Percentiles rank a stretch among this genome's conserved stretches.
Conservation (phyloP, 2,329 filamentous ascomycete genomes). For the Beauveria australis region DNA sequence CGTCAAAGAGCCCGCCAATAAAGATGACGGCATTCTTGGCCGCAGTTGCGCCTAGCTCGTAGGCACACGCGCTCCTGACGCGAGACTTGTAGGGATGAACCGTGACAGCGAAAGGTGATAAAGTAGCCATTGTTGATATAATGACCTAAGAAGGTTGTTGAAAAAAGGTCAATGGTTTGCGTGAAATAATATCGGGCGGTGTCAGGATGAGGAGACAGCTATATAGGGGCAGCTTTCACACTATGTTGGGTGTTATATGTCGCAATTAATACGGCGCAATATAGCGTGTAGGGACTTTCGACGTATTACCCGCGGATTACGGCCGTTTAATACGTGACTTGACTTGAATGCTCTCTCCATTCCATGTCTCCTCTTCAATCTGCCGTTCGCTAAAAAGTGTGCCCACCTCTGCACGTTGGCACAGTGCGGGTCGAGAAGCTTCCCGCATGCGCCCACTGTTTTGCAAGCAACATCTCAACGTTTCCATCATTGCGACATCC, state of each 20-base stretch:
- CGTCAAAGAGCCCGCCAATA: constrained; percentile 63
- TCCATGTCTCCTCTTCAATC: too few relatives aligned
- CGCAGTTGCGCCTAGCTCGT: constrained; percentile 34
- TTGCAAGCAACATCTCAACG: background rate
- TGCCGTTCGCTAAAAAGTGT: too few relatives aligned
- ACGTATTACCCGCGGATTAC: too few relatives aligned
- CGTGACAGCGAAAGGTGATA: constrained; percentile 31
- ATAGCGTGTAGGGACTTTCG: too few relatives aligned
- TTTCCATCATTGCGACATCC: background rate
- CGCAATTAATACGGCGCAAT: too few relatives aligned
- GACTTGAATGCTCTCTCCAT: too few relatives aligned
- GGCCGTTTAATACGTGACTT: too few relatives aligned
- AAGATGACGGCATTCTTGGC: constrained; percentile 56
- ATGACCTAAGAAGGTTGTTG: background rate
- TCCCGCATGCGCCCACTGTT: background rate
- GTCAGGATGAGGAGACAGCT: background rate
- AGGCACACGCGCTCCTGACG: constrained; percentile 33
- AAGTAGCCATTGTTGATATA: constrained; percentile 17
- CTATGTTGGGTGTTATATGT: background rate
- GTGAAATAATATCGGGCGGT: background rate
- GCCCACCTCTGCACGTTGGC: background rate
- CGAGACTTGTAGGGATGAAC: constrained; percentile 39
- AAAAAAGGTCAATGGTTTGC: background rate
- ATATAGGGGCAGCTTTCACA: background rate
- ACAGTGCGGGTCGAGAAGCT: constrained; percentile 10